Evolutionary conservation across 2,329 filamentous ascomycete genomes (phyloP).

Genomic region (Cladophialophora carrionii): DNA sequence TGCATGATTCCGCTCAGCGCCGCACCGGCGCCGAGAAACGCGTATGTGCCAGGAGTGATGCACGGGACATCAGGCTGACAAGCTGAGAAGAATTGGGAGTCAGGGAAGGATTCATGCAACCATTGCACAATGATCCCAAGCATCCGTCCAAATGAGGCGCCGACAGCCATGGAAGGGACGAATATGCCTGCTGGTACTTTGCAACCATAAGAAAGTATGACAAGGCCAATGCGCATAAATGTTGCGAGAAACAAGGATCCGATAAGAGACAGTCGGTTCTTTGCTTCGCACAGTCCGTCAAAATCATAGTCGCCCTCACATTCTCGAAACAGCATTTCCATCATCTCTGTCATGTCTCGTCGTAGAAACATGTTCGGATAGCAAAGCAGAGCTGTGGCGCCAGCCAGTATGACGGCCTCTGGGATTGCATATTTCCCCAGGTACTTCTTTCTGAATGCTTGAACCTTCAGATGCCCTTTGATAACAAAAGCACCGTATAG

Average conservation of each 20-base stretch:
- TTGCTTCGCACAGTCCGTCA: conserved; percentile 79
- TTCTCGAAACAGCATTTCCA: conserved; percentile 95
- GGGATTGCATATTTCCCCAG: conserved; percentile 79
- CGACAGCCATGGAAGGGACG: conserved; percentile 96
- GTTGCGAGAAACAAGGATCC: conserved; percentile 78
- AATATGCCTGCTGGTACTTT: conserved; percentile 98
- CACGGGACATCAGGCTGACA: conserved; percentile 91
- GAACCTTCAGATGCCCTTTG: conserved; percentile 91
- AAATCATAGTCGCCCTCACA: conserved; percentile 90
- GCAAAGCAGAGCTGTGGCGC: conserved; percentile 85
- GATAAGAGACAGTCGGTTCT: conserved; percentile 77
- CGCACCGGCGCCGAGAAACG: conserved; percentile 88
- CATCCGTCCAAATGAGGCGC: conserved; percentile 88
- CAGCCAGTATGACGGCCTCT: conserved; percentile 82
- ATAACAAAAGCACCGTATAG: conserved; percentile 96
- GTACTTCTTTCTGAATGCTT: conserved; percentile 93
- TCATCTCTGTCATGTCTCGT: conserved; percentile 99
- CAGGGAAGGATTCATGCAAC: conserved; percentile 79
- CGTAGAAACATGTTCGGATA: conserved; percentile 94
- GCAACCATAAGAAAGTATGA: conserved; percentile 95
- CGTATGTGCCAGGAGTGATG: conserved; percentile 96
- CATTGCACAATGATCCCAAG: conserved; percentile 94
- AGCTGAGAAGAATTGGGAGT: conserved; percentile 80
- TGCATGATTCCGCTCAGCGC: conserved; percentile 97
- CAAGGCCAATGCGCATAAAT: conserved; percentile 75